Evolutionary conservation across 2,329 filamentous ascomycete species (phyloP).

Genomic region (Thermothelomyces thermophilus): DNA sequence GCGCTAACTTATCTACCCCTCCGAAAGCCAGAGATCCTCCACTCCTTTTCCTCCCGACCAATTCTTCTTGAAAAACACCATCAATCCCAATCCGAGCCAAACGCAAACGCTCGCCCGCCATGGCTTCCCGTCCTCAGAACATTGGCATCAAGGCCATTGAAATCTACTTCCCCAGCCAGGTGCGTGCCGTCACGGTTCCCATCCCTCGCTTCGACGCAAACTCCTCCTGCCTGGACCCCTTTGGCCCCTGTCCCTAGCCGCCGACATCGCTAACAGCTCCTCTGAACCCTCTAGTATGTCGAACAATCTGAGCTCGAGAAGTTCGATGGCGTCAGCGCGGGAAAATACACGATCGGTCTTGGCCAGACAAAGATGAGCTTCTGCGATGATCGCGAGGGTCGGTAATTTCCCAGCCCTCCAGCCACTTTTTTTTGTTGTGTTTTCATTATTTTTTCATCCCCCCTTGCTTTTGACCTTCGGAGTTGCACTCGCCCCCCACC

Average conservation of each 20-base stretch:
- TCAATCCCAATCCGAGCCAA: neutral
- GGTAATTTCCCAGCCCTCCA: slow-evolving; percentile 26
- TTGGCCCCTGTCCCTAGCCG: neutral
- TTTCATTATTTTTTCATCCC: neutral
- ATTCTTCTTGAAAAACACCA: slow-evolving; percentile 5
- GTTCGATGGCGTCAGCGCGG: slow-evolving; percentile 72
- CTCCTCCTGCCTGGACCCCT: slow-evolving; percentile 3
- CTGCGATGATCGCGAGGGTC: slow-evolving; percentile 83
- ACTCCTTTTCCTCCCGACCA: slow-evolving; percentile 7
- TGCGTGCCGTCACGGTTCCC: slow-evolving; percentile 39
- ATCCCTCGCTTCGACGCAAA: slow-evolving; percentile 4
- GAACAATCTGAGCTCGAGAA: slow-evolving; percentile 58
- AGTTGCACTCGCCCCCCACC: slow-evolving; percentile 3
- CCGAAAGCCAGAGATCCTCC: slow-evolving; percentile 15
- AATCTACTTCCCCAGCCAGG: slow-evolving; percentile 81
- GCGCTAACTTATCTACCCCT: slow-evolving; percentile 21
- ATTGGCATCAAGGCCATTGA: slow-evolving; percentile 92
- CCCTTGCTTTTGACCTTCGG: neutral
- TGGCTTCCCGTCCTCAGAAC: slow-evolving; percentile 62
- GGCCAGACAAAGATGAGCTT: slow-evolving; percentile 91
- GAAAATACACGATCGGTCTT: slow-evolving; percentile 87
- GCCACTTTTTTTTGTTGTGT: neutral
- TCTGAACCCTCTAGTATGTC: slow-evolving; percentile 56
- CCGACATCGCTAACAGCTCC: slow-evolving; percentile 23
- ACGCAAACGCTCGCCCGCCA: slow-evolving; percentile 21